Evolutionary conservation across 1,284 basidiomycete genomes (phyloP), one percentile per base, ranked within the genome.

Genomic region (Heimioporus punctisporus): DNA sequence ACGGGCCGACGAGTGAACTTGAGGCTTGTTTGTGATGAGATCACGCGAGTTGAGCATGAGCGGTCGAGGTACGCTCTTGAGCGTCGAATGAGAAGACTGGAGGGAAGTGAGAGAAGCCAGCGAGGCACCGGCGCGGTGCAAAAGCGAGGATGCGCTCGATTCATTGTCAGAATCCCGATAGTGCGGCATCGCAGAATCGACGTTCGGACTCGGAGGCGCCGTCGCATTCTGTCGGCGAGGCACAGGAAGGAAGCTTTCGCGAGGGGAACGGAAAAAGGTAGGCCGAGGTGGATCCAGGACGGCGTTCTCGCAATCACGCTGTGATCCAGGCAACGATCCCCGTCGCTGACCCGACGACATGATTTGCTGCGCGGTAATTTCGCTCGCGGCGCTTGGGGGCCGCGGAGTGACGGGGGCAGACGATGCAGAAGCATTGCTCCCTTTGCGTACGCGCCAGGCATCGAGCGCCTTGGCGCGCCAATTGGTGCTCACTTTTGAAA

Each of bases 401-500:
- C 58, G 47, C 7, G 49, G 31, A 14, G 45, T 27, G 34, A 50
- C 48, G 10, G 53, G 53, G 17, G 7, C 25, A 4, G 64, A 31
- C 4, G 63, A 26, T 4, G 28, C 21, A 44, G 51, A 52, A 26
- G 49, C 44, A 44, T 56, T 52, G 25, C 56, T 64, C 23, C 24
- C 60, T 49, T 52, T 60, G 21, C 63, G 63, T 44, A 60, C 60
- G 47, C 73, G 70, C 81, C 80, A 83, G 9, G 75, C 70, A 42
- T 74, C 70, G 53, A 79, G 54, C 28, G 85, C 84, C 60, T 78
- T 85, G 24, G 88, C 88, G 30, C 81, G 78, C 84, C 85, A 88
- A 60, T 91, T 92, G 23, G 81, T 86, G 65, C 88, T 85, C 48
- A 80, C 84, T 71, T 90, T 92, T 5, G 89, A 76, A 15, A 91